Percentiles rank a stretch among this genome's conserved stretches.
Conservation (phyloP, 768 basidiomycete species). For the Tephrocybe rancida region DNA sequence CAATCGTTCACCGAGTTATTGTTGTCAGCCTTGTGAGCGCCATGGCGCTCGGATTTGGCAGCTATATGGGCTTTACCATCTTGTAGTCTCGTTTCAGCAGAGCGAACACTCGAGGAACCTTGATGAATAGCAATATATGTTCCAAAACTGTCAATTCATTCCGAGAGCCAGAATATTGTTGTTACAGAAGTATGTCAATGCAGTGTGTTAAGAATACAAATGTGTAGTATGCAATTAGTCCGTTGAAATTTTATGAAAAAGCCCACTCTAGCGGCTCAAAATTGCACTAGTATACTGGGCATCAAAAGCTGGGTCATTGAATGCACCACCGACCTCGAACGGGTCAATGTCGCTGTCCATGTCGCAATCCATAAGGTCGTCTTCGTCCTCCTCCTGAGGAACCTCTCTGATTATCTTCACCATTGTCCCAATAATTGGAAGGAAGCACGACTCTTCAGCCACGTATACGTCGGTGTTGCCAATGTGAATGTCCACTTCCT, state of each 20-base stretch:
- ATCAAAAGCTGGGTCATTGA: slow-evolving; percentile 33
- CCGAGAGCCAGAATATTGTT: too few relatives aligned
- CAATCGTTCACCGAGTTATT: slow-evolving; percentile 13
- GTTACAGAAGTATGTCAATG: too few relatives aligned
- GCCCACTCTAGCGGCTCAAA: background rate
- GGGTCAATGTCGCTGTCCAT: slow-evolving; percentile 14
- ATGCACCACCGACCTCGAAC: slow-evolving; percentile 27
- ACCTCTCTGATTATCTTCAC: slow-evolving; percentile 24
- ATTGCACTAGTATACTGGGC: slow-evolving; percentile 18
- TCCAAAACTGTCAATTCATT: too few relatives aligned
- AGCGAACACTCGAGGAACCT: too few relatives aligned
- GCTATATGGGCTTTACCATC: slow-evolving; percentile 22
- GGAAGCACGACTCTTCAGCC: slow-evolving; percentile 12
- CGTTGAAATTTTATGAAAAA: background rate
- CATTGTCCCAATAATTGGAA: slow-evolving; percentile 15
- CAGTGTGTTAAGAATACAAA: background rate
- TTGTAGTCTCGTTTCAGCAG: slow-evolving; percentile 6
- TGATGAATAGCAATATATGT: too few relatives aligned
- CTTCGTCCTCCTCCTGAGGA: slow-evolving; percentile 21
- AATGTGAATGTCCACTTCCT: slow-evolving; percentile 35
- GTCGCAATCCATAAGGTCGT: slow-evolving; percentile 17
- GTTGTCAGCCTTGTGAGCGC: slow-evolving; percentile 22
- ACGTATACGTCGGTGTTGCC: slow-evolving; percentile 15
- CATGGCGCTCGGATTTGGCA: slow-evolving; percentile 22
- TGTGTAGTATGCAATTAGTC: background rate